phyloP scores from a whole-genome alignment of 306 rosid genomes.

The Styphnolobium japonicum region DNA sequence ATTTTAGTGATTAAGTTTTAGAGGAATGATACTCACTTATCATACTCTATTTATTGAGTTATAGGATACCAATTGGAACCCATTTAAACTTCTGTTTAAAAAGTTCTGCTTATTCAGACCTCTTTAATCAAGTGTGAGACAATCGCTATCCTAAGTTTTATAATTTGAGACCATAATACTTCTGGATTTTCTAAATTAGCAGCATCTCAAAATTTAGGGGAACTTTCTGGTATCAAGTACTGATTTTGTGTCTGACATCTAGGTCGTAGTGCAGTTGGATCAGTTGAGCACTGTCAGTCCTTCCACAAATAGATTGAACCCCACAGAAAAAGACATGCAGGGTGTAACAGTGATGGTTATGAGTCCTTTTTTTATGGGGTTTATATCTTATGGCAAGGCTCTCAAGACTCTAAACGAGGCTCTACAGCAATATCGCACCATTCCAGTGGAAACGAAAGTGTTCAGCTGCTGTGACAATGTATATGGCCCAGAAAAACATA shows the following conservation, averaged over 20 bases:
- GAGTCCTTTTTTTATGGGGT: constrained; percentile 76
- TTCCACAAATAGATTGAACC: constrained; percentile 47
- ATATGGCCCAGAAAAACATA: background rate
- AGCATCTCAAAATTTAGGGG: background rate
- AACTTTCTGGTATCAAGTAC: background rate
- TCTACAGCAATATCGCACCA: constrained; percentile 22
- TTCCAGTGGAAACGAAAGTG: background rate
- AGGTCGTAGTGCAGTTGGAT: constrained; percentile 59
- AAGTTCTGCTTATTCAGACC: background rate
- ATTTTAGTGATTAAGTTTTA: background rate
- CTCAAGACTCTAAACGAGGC: constrained; percentile 51
- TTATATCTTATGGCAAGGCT: constrained; percentile 68
- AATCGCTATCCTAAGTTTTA: background rate
- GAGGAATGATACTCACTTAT: background rate
- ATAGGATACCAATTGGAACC: background rate
- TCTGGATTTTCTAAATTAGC: background rate
- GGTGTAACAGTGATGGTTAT: constrained; percentile 51
- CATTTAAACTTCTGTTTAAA: background rate
- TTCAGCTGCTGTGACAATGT: background rate
- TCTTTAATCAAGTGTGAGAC: background rate
- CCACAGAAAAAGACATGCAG: constrained; percentile 52
- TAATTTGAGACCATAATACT: background rate
- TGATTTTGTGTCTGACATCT: constrained; percentile 9
- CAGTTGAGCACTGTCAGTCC: constrained; percentile 54
- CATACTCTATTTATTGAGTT: background rate